Base-by-base conservation (phyloP, 305 asterid species). In the Nicotiana rustica region DNA sequence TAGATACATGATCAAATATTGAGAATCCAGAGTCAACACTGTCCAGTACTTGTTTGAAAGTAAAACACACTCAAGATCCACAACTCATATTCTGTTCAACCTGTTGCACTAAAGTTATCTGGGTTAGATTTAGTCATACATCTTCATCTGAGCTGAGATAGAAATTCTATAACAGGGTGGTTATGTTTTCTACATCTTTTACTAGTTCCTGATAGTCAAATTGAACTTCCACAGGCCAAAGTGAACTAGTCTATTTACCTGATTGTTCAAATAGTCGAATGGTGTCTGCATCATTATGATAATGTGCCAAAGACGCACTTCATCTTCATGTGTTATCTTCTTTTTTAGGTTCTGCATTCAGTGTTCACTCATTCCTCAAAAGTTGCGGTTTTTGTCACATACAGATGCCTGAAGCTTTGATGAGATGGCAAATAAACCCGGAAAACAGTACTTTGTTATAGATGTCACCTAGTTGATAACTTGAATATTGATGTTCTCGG, bases 401-500 rank as follows among this genome's bases (percentile, higher is more conserved):
- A 52, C 59, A 52, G 59, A 52, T 52, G 17, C 17, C 59, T 52
- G 5, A 52, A 12, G 59, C n/a, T 25, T 52, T 10, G 59, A 41
- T 52, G 59, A 52, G 59, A 52, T 52, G 59, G 17, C 21, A 21
- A 75, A 3, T 75, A 73, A 73, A 3, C 52, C 15, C 14, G 17
- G 25, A 47, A 47, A 1, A 25, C 62, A 49, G 25, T 73, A n/a
- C 35, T 47, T 73, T 18, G 21, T 73, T 21, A 1, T 6, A 47
- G 79, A 73, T 60, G 25, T 49, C 62, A 47, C 79, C 62, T 10
- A 29, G 47, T 10, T 66, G 44, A 14, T 49, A 3, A 75, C 64
- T 73, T 52, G 65, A 75, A 75, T 75, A 7, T 52, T 29, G 80
- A 36, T 60, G 71, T 36, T 60, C 59, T 61, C 71, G 6, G 62